Evolutionary conservation across 257 asterid species (phyloP).

Genomic region (Fraxinus anomala): DNA sequence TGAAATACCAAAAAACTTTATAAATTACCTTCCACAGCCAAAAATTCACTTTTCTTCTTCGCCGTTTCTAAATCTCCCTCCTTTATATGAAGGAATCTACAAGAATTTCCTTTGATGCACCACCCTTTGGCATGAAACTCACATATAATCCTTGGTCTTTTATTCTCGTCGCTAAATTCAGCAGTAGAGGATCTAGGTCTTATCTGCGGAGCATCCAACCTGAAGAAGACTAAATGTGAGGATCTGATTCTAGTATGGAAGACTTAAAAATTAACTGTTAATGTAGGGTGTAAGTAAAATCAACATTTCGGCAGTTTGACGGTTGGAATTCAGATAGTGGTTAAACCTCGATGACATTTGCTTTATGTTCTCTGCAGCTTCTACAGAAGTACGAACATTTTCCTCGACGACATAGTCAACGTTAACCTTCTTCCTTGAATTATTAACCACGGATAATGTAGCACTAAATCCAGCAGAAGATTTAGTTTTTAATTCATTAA

Average conservation of each 20-base stretch:
- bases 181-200: slow-evolving; percentile 53
- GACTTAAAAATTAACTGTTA: slow-evolving; percentile 25
- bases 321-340: slow-evolving; percentile 22
- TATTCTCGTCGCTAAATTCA: slow-evolving; percentile 44
- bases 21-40: slow-evolving; percentile 55
- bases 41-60: slow-evolving; percentile 34
- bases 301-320: slow-evolving; percentile 22
- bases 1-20: slow-evolving; percentile 25
- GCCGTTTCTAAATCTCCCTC: slow-evolving; percentile 47
- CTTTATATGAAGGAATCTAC: slow-evolving; percentile 78
- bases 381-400: slow-evolving; percentile 34
- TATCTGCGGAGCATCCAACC: slow-evolving; percentile 51
- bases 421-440: slow-evolving; percentile 37
- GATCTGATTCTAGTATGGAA: slow-evolving; percentile 30
- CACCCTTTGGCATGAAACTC: slow-evolving; percentile 84
- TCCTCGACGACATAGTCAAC: slow-evolving; percentile 28
- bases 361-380: slow-evolving; percentile 34
- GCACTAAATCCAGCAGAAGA: slow-evolving; percentile 35
- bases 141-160: slow-evolving; percentile 63
- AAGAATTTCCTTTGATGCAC: slow-evolving; percentile 84
- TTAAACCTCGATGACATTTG: slow-evolving; percentile 57
- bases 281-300: slow-evolving; percentile 21
- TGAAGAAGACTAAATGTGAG: slow-evolving; percentile 50
- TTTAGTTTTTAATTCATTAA: slow-evolving; percentile 29
- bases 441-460: slow-evolving; percentile 31